A percentile compares a stretch with the other conserved stretches of the same genome.
Evolutionary conservation across 805 yeast genomes (phyloP).

Genomic region (Schizosaccharomyces japonicus): DNA sequence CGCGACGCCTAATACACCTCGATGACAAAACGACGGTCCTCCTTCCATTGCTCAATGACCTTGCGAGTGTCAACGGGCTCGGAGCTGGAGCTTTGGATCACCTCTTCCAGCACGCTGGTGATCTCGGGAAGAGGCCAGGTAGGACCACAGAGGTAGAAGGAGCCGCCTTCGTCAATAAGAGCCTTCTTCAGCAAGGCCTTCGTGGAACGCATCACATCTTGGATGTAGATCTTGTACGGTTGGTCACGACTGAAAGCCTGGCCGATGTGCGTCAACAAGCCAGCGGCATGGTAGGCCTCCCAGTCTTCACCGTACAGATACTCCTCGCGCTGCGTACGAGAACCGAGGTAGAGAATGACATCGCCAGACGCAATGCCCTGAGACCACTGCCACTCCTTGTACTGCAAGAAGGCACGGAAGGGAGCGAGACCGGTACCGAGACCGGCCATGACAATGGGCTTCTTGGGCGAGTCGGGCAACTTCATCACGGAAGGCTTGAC

Average conservation of each 20-base stretch:
- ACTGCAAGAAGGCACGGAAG: conserved; percentile 90
- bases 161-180: conserved; percentile 53
- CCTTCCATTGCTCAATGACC: conserved; percentile 82
- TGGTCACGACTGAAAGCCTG: conserved; percentile 98
- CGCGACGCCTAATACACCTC: conserved; percentile 74
- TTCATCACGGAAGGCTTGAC: conserved; percentile 96
- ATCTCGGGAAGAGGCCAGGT: conserved; percentile 98
- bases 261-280: conserved; percentile 77
- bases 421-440: conserved; percentile 96
- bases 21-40: conserved; percentile 67
- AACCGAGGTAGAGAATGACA: conserved; percentile 67
- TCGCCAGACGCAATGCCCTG: conserved; percentile 82
- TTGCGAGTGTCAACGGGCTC: conserved; percentile 43
- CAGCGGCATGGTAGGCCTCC: conserved; percentile 89
- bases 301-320: conserved; percentile 77
- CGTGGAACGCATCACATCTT: conserved; percentile 69
- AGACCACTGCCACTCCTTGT: conserved; percentile 73
- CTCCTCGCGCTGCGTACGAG: conserved; percentile 87
- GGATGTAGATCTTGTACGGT: conserved; percentile 80
- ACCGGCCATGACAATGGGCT: conserved; percentile 91
- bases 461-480: conserved; percentile 62
- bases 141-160: conserved; percentile 92
- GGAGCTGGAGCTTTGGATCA: conserved; percentile 43
- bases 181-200: conserved; percentile 54
- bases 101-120: conserved; percentile 68